phyloP scores from a whole-genome alignment of 2,329 filamentous ascomycete genomes.

The Bimuria novae-zelandiae region DNA sequence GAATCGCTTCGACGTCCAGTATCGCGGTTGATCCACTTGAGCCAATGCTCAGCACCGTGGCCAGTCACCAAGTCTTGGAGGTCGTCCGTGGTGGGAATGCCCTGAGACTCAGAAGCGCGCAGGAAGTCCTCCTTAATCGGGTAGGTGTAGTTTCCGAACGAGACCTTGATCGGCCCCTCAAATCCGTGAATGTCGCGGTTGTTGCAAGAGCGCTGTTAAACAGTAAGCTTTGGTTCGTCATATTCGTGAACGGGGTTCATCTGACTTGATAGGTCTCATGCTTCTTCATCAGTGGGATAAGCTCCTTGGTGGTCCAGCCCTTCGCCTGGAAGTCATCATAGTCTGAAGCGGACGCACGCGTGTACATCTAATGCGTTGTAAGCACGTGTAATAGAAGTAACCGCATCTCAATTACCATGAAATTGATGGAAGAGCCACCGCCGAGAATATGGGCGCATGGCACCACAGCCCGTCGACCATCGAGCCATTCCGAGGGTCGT shows the following conservation, averaged over 20 bases:
- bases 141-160: slow-evolving; percentile 78
- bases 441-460: slow-evolving; percentile 74
- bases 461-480: slow-evolving; percentile 73
- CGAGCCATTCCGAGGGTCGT: slow-evolving; percentile 72
- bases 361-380: slow-evolving; percentile 64
- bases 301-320: slow-evolving; percentile 77
- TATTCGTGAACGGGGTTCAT: not conserved
- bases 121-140: slow-evolving; percentile 83
- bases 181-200: slow-evolving; percentile 72
- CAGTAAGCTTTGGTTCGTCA: not conserved
- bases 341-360: slow-evolving; percentile 70
- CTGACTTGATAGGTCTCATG: slow-evolving; percentile 73
- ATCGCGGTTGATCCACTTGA: slow-evolving; percentile 80
- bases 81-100: slow-evolving; percentile 76
- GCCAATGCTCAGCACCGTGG: slow-evolving; percentile 77
- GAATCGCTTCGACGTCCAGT: slow-evolving; percentile 75
- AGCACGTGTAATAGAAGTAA: too few relatives aligned
- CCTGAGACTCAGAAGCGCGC: slow-evolving; percentile 72
- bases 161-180: slow-evolving; percentile 81
- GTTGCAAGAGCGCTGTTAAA: slow-evolving; percentile 44
- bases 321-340: slow-evolving; percentile 80
- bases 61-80: slow-evolving; percentile 72
- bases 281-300: slow-evolving; percentile 78
- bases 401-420: too few relatives aligned
- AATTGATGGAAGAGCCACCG: slow-evolving; percentile 76